Conservation (phyloP, 176 grass and related monocot genomes). For the Rhynchospora tenuis region DNA sequence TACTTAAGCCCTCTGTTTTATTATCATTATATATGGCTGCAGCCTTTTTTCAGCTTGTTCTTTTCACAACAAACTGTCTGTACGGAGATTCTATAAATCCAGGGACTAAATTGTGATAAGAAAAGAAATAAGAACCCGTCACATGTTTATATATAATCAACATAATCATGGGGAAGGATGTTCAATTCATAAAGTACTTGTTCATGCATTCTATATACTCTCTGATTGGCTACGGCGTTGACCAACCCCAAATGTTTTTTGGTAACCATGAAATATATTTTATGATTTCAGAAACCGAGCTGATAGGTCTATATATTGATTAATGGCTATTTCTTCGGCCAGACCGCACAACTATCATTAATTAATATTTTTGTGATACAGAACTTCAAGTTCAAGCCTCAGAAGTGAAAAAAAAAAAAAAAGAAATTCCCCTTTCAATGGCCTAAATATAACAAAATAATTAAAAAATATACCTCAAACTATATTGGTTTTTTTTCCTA, state of each 20-base stretch:
- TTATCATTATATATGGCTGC: not conserved
- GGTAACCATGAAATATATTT: not conserved
- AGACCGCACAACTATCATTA: not conserved
- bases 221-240: constrained; percentile 18
- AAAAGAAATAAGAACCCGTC: not conserved
- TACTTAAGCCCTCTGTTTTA: not conserved
- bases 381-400: not conserved
- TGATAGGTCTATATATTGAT: not conserved
- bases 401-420: not conserved
- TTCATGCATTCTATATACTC: not conserved
- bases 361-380: not conserved
- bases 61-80: not conserved
- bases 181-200: not conserved
- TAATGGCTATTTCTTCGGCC: not conserved
- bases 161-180: not conserved
- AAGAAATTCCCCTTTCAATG: not conserved
- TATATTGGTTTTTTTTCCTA: not conserved
- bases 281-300: not conserved
- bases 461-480: not conserved
- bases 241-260: not conserved
- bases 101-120: constrained; percentile 4
- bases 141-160: constrained; percentile 12
- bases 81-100: not conserved
- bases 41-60: not conserved
- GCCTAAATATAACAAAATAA: not conserved